Evolutionary conservation across 2,329 filamentous ascomycete species (phyloP), one percentile per base, ranked within the genome.

Genomic region (Xylaria sp.): DNA sequence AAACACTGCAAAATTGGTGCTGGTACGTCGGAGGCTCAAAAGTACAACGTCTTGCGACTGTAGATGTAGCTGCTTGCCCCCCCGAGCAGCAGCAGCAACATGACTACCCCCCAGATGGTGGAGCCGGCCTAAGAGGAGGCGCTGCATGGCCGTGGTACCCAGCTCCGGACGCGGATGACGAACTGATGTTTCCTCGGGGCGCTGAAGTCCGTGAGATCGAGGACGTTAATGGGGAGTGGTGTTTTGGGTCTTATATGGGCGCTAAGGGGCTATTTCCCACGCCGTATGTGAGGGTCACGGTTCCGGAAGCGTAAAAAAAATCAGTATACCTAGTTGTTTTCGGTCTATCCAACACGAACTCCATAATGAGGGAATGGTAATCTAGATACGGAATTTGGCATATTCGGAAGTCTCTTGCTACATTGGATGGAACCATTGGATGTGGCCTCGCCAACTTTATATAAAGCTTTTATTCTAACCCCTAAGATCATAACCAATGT

Each of bases 201-300:
- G 93, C 93, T 0, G 91, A 95, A 75, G 85, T 98, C 13, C 83
- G 84, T 6, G 94, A 98, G 78, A 87, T 90, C 37, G 90, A 94
- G 73, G 90, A 95, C 74, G 87, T 96, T 48, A 97, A 97, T 74
- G 91, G 89, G 17, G 93, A 97, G 74, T 98, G 93, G 93, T 93
- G 85, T 71, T 90, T 89, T 78, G 94, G 94, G 0, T 87, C 87
- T 27, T 97, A 96, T 80, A 93, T 92, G 78, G 93, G 92, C 0
- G 80, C 78, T 23, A 88, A 86, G 68, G 93, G 92, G 0, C 70
- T 97, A 66, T 96, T 97, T 72, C 93, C 93, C 4, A 88, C 88
- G 6, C 85, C 86, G 7, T 94, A 94, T 81, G 90, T 93, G 25
- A 80, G 79, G 67, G 71, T 87, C 27, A 64, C 85, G 44, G 67